Evolutionary conservation across 1,284 basidiomycete genomes (phyloP), one percentile per base, ranked within the genome.

Genomic region (Malassezia cuniculi): DNA sequence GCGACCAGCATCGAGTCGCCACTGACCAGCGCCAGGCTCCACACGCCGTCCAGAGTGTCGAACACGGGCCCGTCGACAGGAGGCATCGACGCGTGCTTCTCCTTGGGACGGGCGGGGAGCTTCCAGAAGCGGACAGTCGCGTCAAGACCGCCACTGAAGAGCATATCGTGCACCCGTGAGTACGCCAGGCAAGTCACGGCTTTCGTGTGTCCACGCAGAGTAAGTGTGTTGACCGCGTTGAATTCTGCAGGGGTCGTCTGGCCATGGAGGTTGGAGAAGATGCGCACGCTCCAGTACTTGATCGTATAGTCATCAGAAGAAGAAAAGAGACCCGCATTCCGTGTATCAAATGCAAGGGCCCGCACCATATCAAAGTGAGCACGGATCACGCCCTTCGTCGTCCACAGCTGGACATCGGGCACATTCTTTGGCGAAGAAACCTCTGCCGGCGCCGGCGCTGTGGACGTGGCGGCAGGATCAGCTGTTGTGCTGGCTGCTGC

Each of bases 221-320:
- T 95, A 27, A 86, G 22, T 87, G 86, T 4, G 34, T 19, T 8
- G 57, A 50, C 41, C 48, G 20, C 43, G 39, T 45, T 27, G 41
- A 32, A 36, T 51, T 52, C 42, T 41, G 18, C 26, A 17, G 17
- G 27, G 34, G 30, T 27, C 15, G 32, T n/a, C n/a, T n/a, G n/a
- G n/a, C n/a, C n/a, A n/a, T n/a, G n/a, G n/a, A n/a, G n/a, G n/a
- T n/a, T n/a, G n/a, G n/a, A n/a, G n/a, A n/a, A n/a, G n/a, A n/a
- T n/a, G 17, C 60, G 53, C 17, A 86, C 76, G 48, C 82, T 75
- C 90, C 90, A 97, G 48, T 94, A 78, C 70, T 95, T 97, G 53
- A 97, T 80, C 10, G 86, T 90, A 66, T 78, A 83, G 66, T 97
- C 93, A 68, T 94, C 89, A 27, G 85, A 84, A 26, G 82, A 90